A percentile compares a stretch with the other conserved stretches of the same genome.
Conservation (phyloP, 2,329 filamentous ascomycete species). For the Paracorniculantispora psalliotae region DNA sequence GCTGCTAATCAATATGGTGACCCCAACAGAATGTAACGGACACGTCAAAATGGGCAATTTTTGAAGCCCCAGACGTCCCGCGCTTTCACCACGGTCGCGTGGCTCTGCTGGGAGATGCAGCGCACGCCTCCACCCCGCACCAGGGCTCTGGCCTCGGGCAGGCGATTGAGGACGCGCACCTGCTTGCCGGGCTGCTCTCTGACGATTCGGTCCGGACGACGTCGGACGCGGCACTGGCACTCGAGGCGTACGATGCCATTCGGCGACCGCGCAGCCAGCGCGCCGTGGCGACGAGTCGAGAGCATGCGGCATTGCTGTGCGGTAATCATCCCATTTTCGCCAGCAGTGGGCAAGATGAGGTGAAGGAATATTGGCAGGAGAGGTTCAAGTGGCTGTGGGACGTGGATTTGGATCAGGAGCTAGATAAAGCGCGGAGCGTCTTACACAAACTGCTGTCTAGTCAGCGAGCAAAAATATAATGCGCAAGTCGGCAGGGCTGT, state of each 20-base stretch:
- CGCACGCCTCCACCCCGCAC: constrained; percentile 44
- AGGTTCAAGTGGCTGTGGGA: constrained; percentile 3
- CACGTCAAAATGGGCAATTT: neutral
- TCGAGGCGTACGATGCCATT: constrained; percentile 15
- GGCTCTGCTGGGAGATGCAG: constrained; percentile 41
- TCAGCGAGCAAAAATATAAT: too few species aligned
- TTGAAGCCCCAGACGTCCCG: constrained; percentile 14
- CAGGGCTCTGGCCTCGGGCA: constrained; percentile 39
- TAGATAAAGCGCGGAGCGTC: neutral
- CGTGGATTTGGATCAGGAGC: neutral
- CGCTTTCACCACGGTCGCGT: constrained; percentile 26
- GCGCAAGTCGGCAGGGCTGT: too few species aligned
- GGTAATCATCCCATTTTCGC: constrained; percentile 6
- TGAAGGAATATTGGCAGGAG: constrained; percentile 9
- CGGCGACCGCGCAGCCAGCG: constrained; percentile 15
- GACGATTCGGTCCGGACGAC: neutral
- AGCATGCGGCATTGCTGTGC: constrained; percentile 15
- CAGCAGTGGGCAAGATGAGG: constrained; percentile 12
- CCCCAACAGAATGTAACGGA: neutral
- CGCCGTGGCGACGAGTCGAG: constrained; percentile 15
- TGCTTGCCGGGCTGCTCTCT: constrained; percentile 17
- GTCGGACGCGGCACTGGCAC: constrained; percentile 8
- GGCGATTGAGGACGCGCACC: constrained; percentile 32
- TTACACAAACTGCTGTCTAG: neutral
- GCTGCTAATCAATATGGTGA: neutral